Conservation (phyloP, 768 basidiomycete species). For the Kwoniella dendrophila region DNA sequence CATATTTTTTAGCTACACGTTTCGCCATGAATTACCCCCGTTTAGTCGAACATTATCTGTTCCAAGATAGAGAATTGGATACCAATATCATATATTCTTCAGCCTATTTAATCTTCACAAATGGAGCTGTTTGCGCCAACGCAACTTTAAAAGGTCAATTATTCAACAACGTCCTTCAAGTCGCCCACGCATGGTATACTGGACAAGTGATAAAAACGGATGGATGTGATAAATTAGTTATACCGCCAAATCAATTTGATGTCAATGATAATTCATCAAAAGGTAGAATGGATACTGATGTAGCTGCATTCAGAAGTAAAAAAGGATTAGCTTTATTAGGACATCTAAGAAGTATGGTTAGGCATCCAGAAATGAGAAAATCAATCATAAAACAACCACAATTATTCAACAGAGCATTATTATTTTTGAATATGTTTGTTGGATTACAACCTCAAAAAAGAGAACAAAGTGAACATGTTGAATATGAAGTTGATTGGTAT, state of each 20-base stretch:
- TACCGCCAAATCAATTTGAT: slow-evolving; percentile 62
- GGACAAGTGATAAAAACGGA: slow-evolving; percentile 66
- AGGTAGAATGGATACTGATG: slow-evolving; percentile 73
- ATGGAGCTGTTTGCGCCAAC: slow-evolving; percentile 78
- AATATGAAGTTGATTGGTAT: slow-evolving; percentile 96
- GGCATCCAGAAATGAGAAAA: slow-evolving; percentile 68
- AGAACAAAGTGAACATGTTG: slow-evolving; percentile 78
- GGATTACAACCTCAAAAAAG: slow-evolving; percentile 89
- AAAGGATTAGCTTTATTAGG: slow-evolving; percentile 89
- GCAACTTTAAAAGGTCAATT: slow-evolving; percentile 74
- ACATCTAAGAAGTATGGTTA: slow-evolving; percentile 69
- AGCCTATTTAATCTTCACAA: slow-evolving; percentile 77
- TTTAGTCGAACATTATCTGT: slow-evolving; percentile 85
- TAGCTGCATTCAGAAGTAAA: slow-evolving; percentile 86
- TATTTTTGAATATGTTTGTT: slow-evolving; percentile 86
- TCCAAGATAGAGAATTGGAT: slow-evolving; percentile 91
- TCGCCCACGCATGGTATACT: slow-evolving; percentile 90
- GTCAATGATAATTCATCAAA: slow-evolving; percentile 14
- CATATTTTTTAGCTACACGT: slow-evolving; percentile 66
- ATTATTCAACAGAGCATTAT: slow-evolving; percentile 71
- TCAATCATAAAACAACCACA: slow-evolving; percentile 71
- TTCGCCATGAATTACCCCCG: slow-evolving; percentile 83
- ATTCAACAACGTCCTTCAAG: slow-evolving; percentile 72
- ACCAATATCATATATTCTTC: slow-evolving; percentile 93
- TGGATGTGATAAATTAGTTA: slow-evolving; percentile 26